Percentiles rank a stretch among this genome's conserved stretches.
These are phyloP conservation scores for Adiantum capillusveneris DNA, from an alignment of 75 land plant species.

Conservation along the genomic window DNA sequence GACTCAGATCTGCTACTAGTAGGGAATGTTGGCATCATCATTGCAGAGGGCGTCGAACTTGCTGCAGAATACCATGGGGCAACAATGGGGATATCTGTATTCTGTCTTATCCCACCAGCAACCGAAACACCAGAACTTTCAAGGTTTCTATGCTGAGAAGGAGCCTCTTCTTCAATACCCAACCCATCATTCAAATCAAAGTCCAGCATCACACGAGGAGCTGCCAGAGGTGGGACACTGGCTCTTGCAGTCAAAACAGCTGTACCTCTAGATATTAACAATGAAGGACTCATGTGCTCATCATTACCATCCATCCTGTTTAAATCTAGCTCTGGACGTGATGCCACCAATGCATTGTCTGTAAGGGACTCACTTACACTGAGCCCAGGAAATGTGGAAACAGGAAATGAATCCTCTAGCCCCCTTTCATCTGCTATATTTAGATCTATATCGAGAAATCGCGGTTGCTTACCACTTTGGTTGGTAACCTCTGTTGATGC, in stretches of 20 bases:
- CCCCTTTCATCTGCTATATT: conserved; percentile 33
- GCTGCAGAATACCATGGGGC: conserved; percentile 27
- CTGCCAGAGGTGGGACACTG: conserved; percentile 7
- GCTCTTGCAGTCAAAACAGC: not conserved
- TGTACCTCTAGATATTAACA: not conserved
- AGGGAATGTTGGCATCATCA: conserved; percentile 17
- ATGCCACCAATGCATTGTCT: not conserved
- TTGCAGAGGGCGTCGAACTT: conserved; percentile 10
- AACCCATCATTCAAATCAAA: conserved; percentile 45
- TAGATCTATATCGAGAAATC: conserved; percentile 24
- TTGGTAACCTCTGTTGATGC: conserved; percentile 4
- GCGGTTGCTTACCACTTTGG: not conserved
- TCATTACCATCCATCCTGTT: conserved; percentile 33
- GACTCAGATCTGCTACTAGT: conserved; percentile 9
- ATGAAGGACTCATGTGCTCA: conserved; percentile 7
- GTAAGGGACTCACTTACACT: not conserved
- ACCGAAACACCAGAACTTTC: not conserved
- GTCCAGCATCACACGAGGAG: conserved; percentile 17
- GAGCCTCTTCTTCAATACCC: conserved; percentile 17
- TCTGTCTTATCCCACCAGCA: conserved; percentile 11
- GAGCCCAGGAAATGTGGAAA: conserved; percentile 1
- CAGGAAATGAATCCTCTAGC: not conserved
- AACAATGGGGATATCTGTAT: conserved; percentile 8
- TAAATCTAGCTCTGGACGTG: conserved; percentile 27
- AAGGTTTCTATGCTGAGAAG: conserved; percentile 7